Conservation (phyloP, 495 filamentous ascomycete species). For the Aspergillus saccharolyticus region DNA sequence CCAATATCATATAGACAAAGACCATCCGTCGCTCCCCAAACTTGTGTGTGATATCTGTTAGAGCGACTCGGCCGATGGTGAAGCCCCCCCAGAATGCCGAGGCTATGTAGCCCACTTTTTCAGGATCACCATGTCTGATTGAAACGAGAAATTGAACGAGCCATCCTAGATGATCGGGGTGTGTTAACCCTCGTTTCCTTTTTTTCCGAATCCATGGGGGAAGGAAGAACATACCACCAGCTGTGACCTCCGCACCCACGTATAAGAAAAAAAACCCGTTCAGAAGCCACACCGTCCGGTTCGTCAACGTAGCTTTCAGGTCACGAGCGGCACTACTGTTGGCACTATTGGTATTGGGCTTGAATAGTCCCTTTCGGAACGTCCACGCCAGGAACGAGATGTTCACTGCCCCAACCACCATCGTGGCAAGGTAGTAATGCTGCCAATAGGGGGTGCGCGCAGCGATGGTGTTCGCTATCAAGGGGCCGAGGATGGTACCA, state of each 20-base stretch:
- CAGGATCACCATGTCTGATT: conserved; percentile 52
- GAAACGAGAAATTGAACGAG: conserved; percentile 63
- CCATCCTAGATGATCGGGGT: conserved; percentile 44
- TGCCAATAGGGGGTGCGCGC: conserved; percentile 20
- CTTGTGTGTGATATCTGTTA: conserved; percentile 50
- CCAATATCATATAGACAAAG: conserved; percentile 38
- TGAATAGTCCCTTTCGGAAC: conserved; percentile 21
- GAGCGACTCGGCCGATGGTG: conserved; percentile 49
- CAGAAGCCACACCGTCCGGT: conserved; percentile 41
- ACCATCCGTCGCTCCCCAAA: conserved; percentile 49
- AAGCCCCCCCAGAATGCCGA: conserved; percentile 71
- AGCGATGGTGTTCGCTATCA: conserved; percentile 48
- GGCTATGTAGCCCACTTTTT: conserved; percentile 66
- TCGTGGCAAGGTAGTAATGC: conserved; percentile 19
- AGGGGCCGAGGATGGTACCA: conserved; percentile 46
- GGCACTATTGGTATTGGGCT: conserved; percentile 17
- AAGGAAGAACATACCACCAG: conserved; percentile 28
- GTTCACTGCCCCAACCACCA: conserved; percentile 16
- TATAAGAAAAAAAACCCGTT: conserved; percentile 49
- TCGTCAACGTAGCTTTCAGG: conserved; percentile 16
- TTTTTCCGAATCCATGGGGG: background rate
- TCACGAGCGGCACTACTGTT: conserved; percentile 20
- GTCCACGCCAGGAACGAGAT: conserved; percentile 15
- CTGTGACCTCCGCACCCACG: conserved; percentile 40
- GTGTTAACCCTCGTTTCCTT: background rate